These are phyloP conservation scores for Poterioochromonas sp. DNA, from an alignment of 352 stramenopile species.

Conservation along the genomic window DNA sequence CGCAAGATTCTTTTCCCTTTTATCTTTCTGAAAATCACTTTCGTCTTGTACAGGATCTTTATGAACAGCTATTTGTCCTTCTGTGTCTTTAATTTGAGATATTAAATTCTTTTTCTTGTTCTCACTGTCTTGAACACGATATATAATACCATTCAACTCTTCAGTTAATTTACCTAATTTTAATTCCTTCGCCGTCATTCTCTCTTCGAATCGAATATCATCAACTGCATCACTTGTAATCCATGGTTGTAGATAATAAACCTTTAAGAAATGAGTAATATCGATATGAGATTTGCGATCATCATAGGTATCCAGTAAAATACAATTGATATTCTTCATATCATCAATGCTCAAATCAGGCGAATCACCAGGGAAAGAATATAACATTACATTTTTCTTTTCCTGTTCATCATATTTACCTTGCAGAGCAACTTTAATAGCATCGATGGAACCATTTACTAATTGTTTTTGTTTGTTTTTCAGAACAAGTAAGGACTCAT, in stretches of 20 bases:
- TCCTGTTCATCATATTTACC: background rate
- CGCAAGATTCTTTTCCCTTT: background rate
- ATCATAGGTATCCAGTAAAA: background rate
- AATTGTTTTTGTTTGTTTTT: constrained; percentile 25
- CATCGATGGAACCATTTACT: background rate
- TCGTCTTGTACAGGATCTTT: background rate
- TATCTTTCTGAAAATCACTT: background rate
- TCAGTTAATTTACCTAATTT: background rate
- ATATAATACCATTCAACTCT: background rate
- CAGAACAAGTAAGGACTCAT: background rate
- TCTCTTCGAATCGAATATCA: constrained; percentile 7
- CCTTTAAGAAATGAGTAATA: background rate
- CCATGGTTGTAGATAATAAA: constrained; percentile 21
- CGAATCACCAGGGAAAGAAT: background rate
- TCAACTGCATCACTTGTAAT: background rate
- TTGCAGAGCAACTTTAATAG: background rate
- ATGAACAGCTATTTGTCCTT: background rate
- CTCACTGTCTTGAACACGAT: background rate
- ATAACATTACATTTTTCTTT: background rate
- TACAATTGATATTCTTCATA: background rate
- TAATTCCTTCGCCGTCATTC: background rate
- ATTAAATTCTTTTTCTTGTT: background rate
- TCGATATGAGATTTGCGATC: background rate
- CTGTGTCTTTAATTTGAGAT: background rate
- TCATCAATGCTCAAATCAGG: background rate